Evolutionary conservation across 73 alveolate species (phyloP), one percentile per base, ranked within the genome.

Genomic region (Loxodes magnus): DNA sequence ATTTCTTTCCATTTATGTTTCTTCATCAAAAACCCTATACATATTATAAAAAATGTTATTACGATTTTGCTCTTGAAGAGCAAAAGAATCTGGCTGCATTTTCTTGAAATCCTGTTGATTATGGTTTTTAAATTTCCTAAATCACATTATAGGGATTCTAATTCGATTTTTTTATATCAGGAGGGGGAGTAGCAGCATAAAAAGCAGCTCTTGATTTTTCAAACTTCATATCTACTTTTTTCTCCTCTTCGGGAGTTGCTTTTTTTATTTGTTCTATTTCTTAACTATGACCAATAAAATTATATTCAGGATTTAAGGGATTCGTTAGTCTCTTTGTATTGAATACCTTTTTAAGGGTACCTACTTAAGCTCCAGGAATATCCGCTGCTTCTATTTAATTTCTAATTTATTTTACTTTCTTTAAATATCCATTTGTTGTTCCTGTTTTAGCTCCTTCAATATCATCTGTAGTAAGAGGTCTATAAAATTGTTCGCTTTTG

Each of bases 301-400:
- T 24, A 62, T 75, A 75, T 15, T 59, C 61, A 1, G 90, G 90
- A 17, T 75, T 54, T 0, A 75, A 53, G 2, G 90, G 90, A 71
- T 83, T 87, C 2, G 84, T 65, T 34, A 68, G 44, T 34, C 95
- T 33, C 27, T 55, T 82, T 20, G 97, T 78, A 30, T 58, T 51
- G 41, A 84, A 74, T 24, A 89, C 97, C 55, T 79, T 82, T 48
- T 60, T 78, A 43, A 80, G 64, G 27, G 90, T 56, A 7, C 94
- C 94, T 52, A 68, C 87, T 43, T 66, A 42, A 35, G 95, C 76
- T 19, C 95, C 95, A 24, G 49, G 73, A 44, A 87, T 87, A 69
- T 87, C 97, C 5, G 41, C 73, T 4, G 89, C 74, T 3, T 61
- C 51, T 20, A 68, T 62, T 21, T 48, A 53, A 26, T 36, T 56